Percentiles rank a stretch among this genome's conserved stretches.
Evolutionary conservation across 305 asterid species (phyloP).

Genomic region (Solanum aculeatissimum): DNA sequence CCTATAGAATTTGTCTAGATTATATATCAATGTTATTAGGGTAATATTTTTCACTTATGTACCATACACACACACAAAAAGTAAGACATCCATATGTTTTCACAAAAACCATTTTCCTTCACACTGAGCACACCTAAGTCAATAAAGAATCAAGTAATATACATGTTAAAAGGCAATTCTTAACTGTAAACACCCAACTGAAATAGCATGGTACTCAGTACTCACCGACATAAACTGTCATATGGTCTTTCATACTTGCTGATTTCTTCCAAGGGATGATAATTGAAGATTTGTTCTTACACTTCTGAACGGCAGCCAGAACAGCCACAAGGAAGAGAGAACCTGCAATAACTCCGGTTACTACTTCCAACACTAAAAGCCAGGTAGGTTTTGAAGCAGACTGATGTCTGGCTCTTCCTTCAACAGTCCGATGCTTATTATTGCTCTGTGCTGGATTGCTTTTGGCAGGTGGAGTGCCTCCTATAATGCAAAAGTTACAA

Average conservation of each 20-base stretch:
- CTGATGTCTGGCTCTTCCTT: constrained; percentile 26
- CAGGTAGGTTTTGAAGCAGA: constrained; percentile 59
- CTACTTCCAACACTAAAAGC: constrained; percentile 71
- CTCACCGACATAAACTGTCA: constrained; percentile 57
- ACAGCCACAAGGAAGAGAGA: constrained; percentile 50
- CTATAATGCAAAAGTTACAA: constrained; percentile 16
- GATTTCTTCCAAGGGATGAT: constrained; percentile 91
- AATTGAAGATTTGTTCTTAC: constrained; percentile 56
- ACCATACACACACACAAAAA: background rate
- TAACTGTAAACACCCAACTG: background rate
- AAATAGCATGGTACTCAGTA: constrained; percentile 16
- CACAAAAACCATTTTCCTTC: background rate
- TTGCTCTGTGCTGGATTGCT: constrained; percentile 22
- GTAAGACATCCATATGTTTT: background rate
- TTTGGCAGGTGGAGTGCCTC: constrained; percentile 30
- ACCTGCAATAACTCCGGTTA: constrained; percentile 63
- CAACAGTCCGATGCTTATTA: constrained; percentile 28
- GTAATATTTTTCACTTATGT: background rate
- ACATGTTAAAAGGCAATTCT: background rate
- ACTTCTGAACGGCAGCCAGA: constrained; percentile 48
- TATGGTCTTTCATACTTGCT: constrained; percentile 53
- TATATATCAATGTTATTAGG: background rate
- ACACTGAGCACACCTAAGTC: background rate
- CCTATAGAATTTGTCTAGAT: background rate
- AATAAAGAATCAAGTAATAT: background rate